Percentiles rank a stretch among this genome's conserved stretches.
phyloP scores from a whole-genome alignment of 805 yeast species.

The Yarrowia hollandica region DNA sequence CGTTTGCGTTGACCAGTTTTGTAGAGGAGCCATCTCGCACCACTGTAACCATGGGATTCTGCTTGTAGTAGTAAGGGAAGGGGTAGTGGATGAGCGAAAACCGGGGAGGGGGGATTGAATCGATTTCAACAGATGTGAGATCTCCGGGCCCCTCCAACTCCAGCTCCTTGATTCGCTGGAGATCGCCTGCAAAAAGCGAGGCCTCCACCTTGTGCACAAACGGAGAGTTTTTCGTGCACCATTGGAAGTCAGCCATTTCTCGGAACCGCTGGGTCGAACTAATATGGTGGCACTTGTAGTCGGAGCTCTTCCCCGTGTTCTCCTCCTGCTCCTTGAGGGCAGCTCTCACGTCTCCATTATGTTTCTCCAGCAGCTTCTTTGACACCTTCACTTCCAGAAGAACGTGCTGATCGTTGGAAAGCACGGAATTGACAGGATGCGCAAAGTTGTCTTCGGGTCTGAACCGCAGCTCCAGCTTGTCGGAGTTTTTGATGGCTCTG shows the following conservation, averaged over 20 bases:
- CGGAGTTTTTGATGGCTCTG: constrained; percentile 38
- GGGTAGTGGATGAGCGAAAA: constrained; percentile 78
- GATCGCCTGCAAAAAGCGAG: constrained; percentile 48
- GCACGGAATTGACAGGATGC: constrained; percentile 51
- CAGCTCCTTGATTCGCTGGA: constrained; percentile 46
- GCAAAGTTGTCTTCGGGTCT: constrained; percentile 44
- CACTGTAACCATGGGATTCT: constrained; percentile 60
- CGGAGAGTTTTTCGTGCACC: constrained; percentile 56
- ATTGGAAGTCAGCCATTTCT: constrained; percentile 86
- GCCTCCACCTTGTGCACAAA: constrained; percentile 47
- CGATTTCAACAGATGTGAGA: constrained; percentile 44
- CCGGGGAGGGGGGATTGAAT: constrained; percentile 83
- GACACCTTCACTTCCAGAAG: constrained; percentile 42
- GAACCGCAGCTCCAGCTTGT: constrained; percentile 42
- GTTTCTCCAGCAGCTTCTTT: constrained; percentile 35
- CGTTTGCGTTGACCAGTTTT: constrained; percentile 40
- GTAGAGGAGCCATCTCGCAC: constrained; percentile 47
- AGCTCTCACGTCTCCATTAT: constrained; percentile 48
- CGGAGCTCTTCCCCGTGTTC: neutral
- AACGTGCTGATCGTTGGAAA: constrained; percentile 37
- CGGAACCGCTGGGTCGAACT: constrained; percentile 73
- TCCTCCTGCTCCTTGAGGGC: constrained; percentile 55
- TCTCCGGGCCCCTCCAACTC: constrained; percentile 36
- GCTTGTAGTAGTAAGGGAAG: constrained; percentile 71
- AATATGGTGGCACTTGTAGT: constrained; percentile 43